Base-by-base conservation (phyloP, 768 basidiomycete species). In the Suillus spraguei region DNA sequence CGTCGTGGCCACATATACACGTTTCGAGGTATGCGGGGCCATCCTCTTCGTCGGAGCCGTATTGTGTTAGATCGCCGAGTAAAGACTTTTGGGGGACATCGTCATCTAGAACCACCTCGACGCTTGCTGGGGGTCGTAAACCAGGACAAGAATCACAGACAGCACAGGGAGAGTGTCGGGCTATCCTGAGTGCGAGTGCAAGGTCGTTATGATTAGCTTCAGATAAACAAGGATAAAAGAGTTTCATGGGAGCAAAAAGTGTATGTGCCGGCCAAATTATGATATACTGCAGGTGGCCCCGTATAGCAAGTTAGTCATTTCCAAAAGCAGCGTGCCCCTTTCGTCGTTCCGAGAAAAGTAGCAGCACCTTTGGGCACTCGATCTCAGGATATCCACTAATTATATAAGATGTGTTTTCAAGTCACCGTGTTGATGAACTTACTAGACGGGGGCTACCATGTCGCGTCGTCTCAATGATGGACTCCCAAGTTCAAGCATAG, bases 151-250 rank as follows among this genome's bases (percentile, higher is more conserved):
- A 71, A 16, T 76, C 71, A 69, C 95, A 97, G 46, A 73, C 70
- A 3, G 84, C 76, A 71, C 95, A 97, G 0, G 82, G 79, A 4
- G 90, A 85, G 76, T 94, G 94, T 17, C 95, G 85, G 6, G 95
- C 91, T 62, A 95, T 89, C 79, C 94, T 95, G 67, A 93, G 81
- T 16, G 87, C 77, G 2, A 87, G 74, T 11, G 84, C 81, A 41
- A 80, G 73, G 59, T 84, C 72, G 22, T 79, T 80, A 59, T 90
- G 82, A 17, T 77, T 75, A 64, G 81, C 72, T 56, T 81, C 75
- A 68, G 84, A 80, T n/a, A 85, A 83, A 38, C 83, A 79, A 41
- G 91, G 91, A 76, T 93, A 93, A 60, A 85, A 79, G 62, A 82
- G 76, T 76, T 84, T 90, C 88, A 90, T 90, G 60, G 53, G 66